A percentile compares a stretch with the other conserved stretches of the same genome.
phyloP scores from a whole-genome alignment of 768 basidiomycete genomes.

The Phylloporus arenicola region DNA sequence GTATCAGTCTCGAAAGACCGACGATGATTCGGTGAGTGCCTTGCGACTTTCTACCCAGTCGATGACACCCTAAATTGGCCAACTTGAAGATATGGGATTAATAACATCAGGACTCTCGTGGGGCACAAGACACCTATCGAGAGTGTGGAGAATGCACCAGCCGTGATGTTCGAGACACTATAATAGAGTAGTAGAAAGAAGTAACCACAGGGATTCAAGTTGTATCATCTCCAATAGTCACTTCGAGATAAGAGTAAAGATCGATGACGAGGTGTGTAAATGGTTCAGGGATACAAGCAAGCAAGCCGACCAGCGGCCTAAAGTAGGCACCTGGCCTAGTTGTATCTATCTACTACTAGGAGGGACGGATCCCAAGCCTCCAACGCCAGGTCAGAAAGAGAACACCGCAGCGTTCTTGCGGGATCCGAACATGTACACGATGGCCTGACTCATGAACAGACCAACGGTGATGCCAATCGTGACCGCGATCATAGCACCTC shows the following conservation, averaged over 20 bases:
- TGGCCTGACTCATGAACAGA: conserved; percentile 79
- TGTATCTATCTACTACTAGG: conserved; percentile 2
- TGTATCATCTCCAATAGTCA: background rate
- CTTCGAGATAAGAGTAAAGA: too few relatives aligned
- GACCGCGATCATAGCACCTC: conserved; percentile 84
- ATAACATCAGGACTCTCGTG: conserved; percentile 92
- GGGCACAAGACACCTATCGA: conserved; percentile 96
- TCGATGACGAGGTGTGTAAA: background rate
- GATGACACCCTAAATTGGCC: conserved; percentile 1
- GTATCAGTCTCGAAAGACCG: conserved; percentile 87
- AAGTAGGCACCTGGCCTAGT: background rate
- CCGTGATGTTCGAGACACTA: conserved; percentile 73
- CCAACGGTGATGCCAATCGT: conserved; percentile 89
- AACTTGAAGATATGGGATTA: conserved; percentile 79
- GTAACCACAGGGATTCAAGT: conserved; percentile 5
- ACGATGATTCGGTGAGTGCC: conserved; percentile 91
- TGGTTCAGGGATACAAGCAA: background rate
- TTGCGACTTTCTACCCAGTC: background rate
- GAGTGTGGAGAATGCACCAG: conserved; percentile 80
- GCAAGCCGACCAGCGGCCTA: conserved; percentile 6
- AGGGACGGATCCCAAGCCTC: background rate
- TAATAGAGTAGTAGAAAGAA: conserved; percentile 2
- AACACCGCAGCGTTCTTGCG: conserved; percentile 83
- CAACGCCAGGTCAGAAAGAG: conserved; percentile 50
- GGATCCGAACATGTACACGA: conserved; percentile 82